These are phyloP conservation scores for Phaeoacremonium minimum DNA, from an alignment of 2,329 filamentous ascomycete species.

Conservation along the genomic window DNA sequence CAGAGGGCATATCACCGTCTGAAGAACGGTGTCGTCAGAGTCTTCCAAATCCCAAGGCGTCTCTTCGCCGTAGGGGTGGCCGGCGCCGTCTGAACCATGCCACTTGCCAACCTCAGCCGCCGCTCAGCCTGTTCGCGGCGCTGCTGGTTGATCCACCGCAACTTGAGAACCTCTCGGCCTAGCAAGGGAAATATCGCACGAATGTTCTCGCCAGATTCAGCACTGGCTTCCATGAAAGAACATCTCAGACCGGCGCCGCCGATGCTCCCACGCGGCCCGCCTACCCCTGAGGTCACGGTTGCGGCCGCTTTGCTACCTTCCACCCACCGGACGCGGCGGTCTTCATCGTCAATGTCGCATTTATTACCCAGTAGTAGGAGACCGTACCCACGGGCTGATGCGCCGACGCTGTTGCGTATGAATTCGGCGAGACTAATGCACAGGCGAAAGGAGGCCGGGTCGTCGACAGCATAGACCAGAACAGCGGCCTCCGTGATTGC, in stretches of 20 bases:
- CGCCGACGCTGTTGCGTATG: slow-evolving; percentile 9
- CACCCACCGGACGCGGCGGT: no score
- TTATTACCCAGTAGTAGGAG: slow-evolving; percentile 30
- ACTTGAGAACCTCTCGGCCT: slow-evolving; percentile 25
- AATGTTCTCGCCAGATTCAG: slow-evolving; percentile 28
- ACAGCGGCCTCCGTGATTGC: slow-evolving; percentile 34
- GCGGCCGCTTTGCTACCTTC: no score
- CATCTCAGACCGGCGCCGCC: slow-evolving; percentile 12
- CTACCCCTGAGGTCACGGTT: slow-evolving; percentile 25
- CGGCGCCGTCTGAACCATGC: no score
- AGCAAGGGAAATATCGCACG: slow-evolving; percentile 24
- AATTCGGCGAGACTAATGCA: slow-evolving; percentile 18
- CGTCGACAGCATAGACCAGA: slow-evolving; percentile 26
- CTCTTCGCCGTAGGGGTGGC: no score
- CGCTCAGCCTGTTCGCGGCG: slow-evolving; percentile 14
- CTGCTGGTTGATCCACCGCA: slow-evolving; percentile 18
- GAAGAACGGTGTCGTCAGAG: neutral
- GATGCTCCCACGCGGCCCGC: no score
- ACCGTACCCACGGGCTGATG: slow-evolving; percentile 22
- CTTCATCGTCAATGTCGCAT: slow-evolving; percentile 22
- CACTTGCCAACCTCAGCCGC: slow-evolving; percentile 5
- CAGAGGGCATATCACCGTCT: no score
- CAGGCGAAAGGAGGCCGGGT: slow-evolving; percentile 19
- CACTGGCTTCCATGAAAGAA: slow-evolving; percentile 29
- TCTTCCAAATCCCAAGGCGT: neutral